Conservation (phyloP, 2,329 filamentous ascomycete genomes). For the Colletotrichum brevisporum region DNA sequence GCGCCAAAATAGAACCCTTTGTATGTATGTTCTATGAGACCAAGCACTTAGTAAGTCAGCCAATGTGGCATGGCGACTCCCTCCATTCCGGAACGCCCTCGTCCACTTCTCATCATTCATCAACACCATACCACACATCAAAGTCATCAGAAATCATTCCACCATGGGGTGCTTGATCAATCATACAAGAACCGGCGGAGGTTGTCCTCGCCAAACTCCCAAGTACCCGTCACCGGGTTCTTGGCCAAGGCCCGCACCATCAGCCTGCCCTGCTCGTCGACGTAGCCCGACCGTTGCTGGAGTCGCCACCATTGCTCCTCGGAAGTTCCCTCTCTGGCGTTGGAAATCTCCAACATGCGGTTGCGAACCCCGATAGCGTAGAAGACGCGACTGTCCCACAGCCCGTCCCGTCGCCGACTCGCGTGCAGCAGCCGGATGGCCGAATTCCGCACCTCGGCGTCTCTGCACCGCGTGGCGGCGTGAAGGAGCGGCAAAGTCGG, state of each 20-base stretch:
- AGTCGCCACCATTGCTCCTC: conserved; percentile 43
- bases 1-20: too few relatives aligned
- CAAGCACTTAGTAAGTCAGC: too few relatives aligned
- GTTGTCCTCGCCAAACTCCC: conserved; percentile 28
- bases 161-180: not conserved
- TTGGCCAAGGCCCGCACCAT: conserved; percentile 29
- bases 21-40: too few relatives aligned
- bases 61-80: too few relatives aligned
- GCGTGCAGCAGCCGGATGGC: conserved; percentile 45
- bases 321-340: conserved; percentile 40
- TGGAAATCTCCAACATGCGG: conserved; percentile 42
- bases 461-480: conserved; percentile 46
- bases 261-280: conserved; percentile 32
- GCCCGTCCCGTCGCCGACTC: conserved; percentile 47
- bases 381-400: conserved; percentile 46
- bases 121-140: not conserved
- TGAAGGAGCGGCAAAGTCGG: conserved; percentile 46
- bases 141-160: not conserved
- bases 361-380: conserved; percentile 41
- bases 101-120: not conserved
- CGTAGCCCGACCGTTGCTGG: conserved; percentile 31
- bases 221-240: conserved; percentile 25
- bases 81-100: too few relatives aligned
- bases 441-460: conserved; percentile 44
- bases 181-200: conserved; percentile 16